Base-by-base conservation (phyloP, 1,284 basidiomycete genomes). In the Ceratobasidium sp. region DNA sequence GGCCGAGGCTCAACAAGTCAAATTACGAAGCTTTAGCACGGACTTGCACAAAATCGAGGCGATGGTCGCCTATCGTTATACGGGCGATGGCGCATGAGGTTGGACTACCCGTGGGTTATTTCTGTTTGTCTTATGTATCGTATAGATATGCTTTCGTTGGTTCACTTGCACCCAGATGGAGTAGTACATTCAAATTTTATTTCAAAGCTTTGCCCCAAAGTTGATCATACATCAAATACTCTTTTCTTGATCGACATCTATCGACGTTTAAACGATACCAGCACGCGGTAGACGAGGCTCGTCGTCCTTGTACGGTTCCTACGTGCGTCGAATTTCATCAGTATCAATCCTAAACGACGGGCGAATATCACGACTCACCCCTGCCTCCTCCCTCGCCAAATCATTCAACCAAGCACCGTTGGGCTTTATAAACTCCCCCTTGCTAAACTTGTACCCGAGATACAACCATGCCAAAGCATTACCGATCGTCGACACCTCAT, bases 391-490 rank as follows among this genome's bases (percentile, higher is more conserved):
- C 46, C 91, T 85, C 75, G 91, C 80, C 81, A 93, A 78, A 78
- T 93, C 92, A 75, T 92, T 93, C 79, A 93, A 79, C 92, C 92
- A 93, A 65, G 88, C 88, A 46, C 92, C 92, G 32, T 89, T 86
- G 23, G 92, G 91, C 81, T 88, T 83, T 74, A 93, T 82, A 83
- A 89, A 91, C 79, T 87, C 83, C 4, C 89, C 90, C 74, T 91
- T 88, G 71, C 79, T 82, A 80, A 89, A 90, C 87, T 91, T 91
- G 62, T 90, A 89, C 18, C 91, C 92, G 61, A 93, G 85, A 80
- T 92, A 93, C 80, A 93, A 79, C 92, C 91, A 93, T 43, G 89
- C 87, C 57, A 89, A 89, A 32, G 90, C 87, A 78, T 92, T 93
- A 28, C 91, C 91, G 59, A 92, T 89, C 1, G 92, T 93, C 75